These are phyloP conservation scores for Lachnellula suecica DNA, from an alignment of 2,329 filamentous ascomycete genomes.

Conservation along the genomic window DNA sequence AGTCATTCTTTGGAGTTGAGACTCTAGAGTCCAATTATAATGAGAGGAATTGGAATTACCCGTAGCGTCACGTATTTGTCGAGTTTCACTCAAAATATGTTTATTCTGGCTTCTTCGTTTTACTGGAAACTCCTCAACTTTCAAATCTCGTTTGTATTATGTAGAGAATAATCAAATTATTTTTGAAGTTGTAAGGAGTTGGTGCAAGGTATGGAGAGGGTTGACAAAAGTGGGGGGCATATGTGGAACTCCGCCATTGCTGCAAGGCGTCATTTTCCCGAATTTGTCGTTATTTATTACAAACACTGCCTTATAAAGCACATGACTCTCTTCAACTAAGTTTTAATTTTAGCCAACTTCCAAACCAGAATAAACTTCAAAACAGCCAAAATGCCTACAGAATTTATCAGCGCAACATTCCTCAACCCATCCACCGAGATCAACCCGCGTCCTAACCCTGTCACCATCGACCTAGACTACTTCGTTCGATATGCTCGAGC, in stretches of 20 bases:
- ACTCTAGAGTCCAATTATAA: too few species aligned
- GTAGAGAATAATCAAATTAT: background rate
- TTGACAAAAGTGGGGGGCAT: background rate
- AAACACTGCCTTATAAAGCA: background rate
- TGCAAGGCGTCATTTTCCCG: slow-evolving; percentile 11
- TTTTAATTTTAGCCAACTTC: background rate
- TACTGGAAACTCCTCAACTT: too few species aligned
- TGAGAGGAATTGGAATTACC: too few species aligned
- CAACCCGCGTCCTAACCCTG: slow-evolving; percentile 49
- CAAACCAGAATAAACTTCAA: background rate
- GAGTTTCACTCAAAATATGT: too few species aligned
- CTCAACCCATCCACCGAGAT: slow-evolving; percentile 58
- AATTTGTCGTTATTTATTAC: slow-evolving; percentile 10
- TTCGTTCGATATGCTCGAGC: slow-evolving; percentile 55
- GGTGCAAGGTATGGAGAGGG: background rate
- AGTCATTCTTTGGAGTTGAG: too few species aligned
- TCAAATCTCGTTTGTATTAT: too few species aligned
- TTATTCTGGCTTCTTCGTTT: too few species aligned
- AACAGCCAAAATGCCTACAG: slow-evolving; percentile 41
- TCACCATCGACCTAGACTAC: slow-evolving; percentile 50
- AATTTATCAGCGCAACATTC: slow-evolving; percentile 60
- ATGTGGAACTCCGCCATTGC: background rate
- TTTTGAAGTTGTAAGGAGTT: background rate
- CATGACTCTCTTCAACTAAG: background rate
- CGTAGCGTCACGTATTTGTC: too few species aligned